Base-by-base conservation (phyloP, 176 grass and related monocot species). In the Bonia amplexicaulis region DNA sequence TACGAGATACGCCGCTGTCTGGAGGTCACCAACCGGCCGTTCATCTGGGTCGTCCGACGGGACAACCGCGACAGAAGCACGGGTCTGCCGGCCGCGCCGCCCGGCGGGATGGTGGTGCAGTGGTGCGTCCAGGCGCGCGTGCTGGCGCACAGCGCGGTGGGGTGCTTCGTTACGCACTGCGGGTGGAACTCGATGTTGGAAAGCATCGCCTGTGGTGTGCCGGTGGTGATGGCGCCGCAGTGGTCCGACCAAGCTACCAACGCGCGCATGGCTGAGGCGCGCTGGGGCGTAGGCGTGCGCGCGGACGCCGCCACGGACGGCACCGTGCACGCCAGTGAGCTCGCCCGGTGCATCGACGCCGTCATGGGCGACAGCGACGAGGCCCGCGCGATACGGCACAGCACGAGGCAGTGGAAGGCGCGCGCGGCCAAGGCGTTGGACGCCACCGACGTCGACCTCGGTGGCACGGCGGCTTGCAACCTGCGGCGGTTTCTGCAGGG, bases 81-180 rank as follows among this genome's bases (percentile, higher is more conserved):
- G 4, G 48, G 5, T 15, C 27, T 31, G 69, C 20, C 11, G 31
- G 29, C 40, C 26, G 44, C 14, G 40, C 2, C 40, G 39, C 26
- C 16, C 71, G 27, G 37, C 42, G 85, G 84, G 26, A 54, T 92
- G 47, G 74, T 92, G 55, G 83, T 92, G 72, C 83, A 89, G 68
- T 92, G 90, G 90, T 92, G 87, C 67, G 44, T 49, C 23, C 90
- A 92, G 71, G 66, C 67, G 25, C 61, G 80, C 12, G 90, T 92
- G 27, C 81, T 92, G 61, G 76, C 27, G 27, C 90, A 92, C 59
- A 74, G 86, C 13, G 69, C 90, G 3, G 83, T 92, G 0, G 87
- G 90, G 10, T 92, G 93, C 2, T 97, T 97, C 86, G 86, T 93
- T 51, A 90, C 94, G 23, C 94, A 97, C 84, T 85, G 91, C 60